phyloP scores from a whole-genome alignment of 768 basidiomycete species.

The Leccinellum albellum region DNA sequence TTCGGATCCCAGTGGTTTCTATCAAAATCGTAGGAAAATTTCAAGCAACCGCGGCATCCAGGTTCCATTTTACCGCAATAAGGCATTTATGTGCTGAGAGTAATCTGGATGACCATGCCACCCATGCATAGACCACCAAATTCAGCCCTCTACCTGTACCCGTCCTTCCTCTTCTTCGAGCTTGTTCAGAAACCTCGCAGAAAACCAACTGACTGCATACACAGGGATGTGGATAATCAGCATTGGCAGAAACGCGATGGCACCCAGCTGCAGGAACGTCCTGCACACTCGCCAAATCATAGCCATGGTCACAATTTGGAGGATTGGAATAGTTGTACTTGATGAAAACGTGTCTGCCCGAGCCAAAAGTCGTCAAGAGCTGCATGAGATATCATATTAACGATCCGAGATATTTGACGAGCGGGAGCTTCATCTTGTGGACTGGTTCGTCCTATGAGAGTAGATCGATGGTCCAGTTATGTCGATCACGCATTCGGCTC shows the following conservation, averaged over 20 bases:
- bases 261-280: no score
- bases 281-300: constrained; percentile 35
- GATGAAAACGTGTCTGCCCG: constrained; percentile 9
- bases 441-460: constrained; percentile 20
- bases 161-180: no score
- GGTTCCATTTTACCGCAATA: not conserved
- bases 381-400: constrained; percentile 49
- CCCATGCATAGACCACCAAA: no score
- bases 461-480: constrained; percentile 14
- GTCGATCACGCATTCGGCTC: not conserved
- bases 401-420: constrained; percentile 60
- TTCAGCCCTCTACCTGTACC: no score
- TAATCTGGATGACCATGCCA: no score
- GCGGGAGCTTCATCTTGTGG: constrained; percentile 36
- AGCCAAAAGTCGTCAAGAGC: constrained; percentile 41
- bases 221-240: no score
- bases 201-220: no score
- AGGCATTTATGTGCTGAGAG: no score
- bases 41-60: not conserved
- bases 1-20: not conserved
- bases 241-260: no score
- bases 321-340: constrained; percentile 13
- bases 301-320: constrained; percentile 33
- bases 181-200: no score
- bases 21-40: not conserved